These are phyloP conservation scores for Stephania japonica DNA, from an alignment of 164 flowering plant genomes.

Conservation along the genomic window DNA sequence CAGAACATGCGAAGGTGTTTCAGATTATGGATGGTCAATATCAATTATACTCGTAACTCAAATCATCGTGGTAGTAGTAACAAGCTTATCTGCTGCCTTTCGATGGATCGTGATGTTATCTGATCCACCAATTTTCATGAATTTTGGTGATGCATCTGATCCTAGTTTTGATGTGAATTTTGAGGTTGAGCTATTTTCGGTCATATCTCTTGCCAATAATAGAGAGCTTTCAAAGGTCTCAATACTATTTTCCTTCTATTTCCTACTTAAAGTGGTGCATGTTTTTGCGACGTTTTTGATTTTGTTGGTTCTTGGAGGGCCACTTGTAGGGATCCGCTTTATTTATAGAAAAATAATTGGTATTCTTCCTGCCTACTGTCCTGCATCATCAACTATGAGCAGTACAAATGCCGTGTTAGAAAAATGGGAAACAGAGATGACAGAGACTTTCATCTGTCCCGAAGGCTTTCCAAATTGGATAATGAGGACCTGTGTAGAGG, in stretches of 20 bases:
- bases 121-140: too few species aligned
- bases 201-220: neutral
- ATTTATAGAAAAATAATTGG: too few species aligned
- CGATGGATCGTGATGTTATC: neutral
- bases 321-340: too few species aligned
- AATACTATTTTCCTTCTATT: neutral
- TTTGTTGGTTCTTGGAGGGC: too few species aligned
- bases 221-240: neutral
- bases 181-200: neutral
- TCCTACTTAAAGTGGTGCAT: neutral
- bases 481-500: neutral
- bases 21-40: neutral
- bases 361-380: neutral
- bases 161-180: too few species aligned
- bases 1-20: neutral
- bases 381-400: neutral
- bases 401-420: neutral
- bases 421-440: neutral
- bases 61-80: neutral
- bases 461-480: neutral
- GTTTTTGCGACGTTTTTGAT: too few species aligned
- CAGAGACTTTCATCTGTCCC: neutral
- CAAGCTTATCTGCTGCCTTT: neutral
- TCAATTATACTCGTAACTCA: neutral
- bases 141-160: neutral